Conservation (phyloP, 2,329 filamentous ascomycete genomes). For the Nannizziopsis barbatae region DNA sequence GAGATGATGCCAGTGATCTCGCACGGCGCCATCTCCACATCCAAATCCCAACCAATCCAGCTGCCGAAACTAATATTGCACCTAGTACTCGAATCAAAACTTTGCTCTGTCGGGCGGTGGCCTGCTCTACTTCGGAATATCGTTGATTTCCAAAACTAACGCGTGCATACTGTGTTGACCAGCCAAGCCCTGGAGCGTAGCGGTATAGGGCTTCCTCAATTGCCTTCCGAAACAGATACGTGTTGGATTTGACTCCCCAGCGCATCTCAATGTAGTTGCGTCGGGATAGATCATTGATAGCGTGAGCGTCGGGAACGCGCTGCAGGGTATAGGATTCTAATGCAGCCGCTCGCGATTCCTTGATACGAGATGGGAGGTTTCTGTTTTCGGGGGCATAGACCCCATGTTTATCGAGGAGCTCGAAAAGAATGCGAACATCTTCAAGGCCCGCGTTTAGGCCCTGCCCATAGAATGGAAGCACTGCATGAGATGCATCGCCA, state of each 20-base stretch:
- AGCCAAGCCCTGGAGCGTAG: conserved; percentile 65
- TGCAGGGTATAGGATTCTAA: conserved; percentile 63
- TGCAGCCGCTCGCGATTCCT: conserved; percentile 35
- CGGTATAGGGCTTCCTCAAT: conserved; percentile 75
- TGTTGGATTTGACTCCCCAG: conserved; percentile 62
- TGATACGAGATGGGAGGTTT: conserved; percentile 24
- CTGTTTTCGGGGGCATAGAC: conserved; percentile 39
- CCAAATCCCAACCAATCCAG: conserved; percentile 23
- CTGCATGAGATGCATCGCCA: conserved; percentile 90
- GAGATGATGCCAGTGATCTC: conserved; percentile 7
- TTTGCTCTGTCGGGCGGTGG: conserved; percentile 57
- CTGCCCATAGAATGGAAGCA: conserved; percentile 97
- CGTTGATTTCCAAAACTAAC: conserved; percentile 89
- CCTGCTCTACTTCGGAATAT: conserved; percentile 69
- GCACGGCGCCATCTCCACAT: conserved; percentile 22
- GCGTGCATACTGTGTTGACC: conserved; percentile 83
- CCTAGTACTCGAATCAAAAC: conserved; percentile 40
- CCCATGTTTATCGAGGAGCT: conserved; percentile 60
- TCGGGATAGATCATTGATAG: conserved; percentile 85
- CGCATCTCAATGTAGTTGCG: conserved; percentile 94
- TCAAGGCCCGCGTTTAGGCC: conserved; percentile 96
- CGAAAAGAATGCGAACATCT: conserved; percentile 81
- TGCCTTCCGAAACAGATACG: conserved; percentile 71
- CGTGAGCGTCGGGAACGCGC: conserved; percentile 66
- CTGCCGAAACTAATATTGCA: conserved; percentile 21